Conservation (phyloP, 31 red algal species). For the Porphyra umbilicalis region DNA sequence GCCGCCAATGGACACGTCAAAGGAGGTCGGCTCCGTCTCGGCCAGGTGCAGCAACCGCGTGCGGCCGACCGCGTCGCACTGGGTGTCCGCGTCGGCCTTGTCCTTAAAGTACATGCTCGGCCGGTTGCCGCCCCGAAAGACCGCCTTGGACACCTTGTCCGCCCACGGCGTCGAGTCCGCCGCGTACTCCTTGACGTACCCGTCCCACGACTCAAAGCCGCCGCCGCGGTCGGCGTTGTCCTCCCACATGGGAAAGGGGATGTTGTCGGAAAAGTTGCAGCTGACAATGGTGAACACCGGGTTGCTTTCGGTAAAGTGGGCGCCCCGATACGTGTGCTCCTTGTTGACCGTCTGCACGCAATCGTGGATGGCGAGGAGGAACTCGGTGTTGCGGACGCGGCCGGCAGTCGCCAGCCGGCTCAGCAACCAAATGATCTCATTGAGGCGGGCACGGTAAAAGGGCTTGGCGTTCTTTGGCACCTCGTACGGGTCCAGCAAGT, state of each 20-base stretch:
- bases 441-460: slow-evolving; percentile 74
- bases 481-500: slow-evolving; percentile 83
- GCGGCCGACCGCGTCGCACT: slow-evolving; percentile 49
- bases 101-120: slow-evolving; percentile 73
- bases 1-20: slow-evolving; percentile 56
- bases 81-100: slow-evolving; percentile 54
- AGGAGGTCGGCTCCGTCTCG: slow-evolving; percentile 19
- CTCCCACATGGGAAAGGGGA: slow-evolving; percentile 98
- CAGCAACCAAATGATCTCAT: slow-evolving; percentile 80
- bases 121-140: slow-evolving; percentile 91
- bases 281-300: slow-evolving; percentile 90
- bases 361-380: slow-evolving; percentile 92
- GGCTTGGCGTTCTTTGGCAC: slow-evolving; percentile 76
- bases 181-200: slow-evolving; percentile 56
- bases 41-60: slow-evolving; percentile 28
- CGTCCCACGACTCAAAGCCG: slow-evolving; percentile 81
- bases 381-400: slow-evolving; percentile 67
- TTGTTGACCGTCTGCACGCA: slow-evolving; percentile 94
- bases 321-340: slow-evolving; percentile 62
- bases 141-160: slow-evolving; percentile 57
- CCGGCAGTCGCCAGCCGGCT: slow-evolving; percentile 50
- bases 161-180: slow-evolving; percentile 62
- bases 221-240: slow-evolving; percentile 49
- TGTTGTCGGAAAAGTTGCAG: slow-evolving; percentile 96
- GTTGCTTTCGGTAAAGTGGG: slow-evolving; percentile 53